These are phyloP conservation scores for Diaporthe sp. DNA, from an alignment of 2,329 filamentous ascomycete genomes.

Conservation along the genomic window DNA sequence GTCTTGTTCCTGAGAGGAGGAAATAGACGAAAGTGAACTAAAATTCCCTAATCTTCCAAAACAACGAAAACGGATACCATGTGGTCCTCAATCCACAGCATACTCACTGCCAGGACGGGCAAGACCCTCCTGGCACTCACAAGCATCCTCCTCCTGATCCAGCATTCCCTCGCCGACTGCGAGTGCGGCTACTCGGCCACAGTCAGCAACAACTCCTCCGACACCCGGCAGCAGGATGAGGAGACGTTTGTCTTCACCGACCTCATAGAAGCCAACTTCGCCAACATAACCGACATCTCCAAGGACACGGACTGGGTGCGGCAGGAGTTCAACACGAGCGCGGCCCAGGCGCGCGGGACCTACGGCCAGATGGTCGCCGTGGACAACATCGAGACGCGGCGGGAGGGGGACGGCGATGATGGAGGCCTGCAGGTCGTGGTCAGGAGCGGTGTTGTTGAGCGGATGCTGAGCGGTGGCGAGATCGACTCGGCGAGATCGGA, in stretches of 20 bases:
- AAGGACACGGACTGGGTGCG: conserved; percentile 70
- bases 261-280: conserved; percentile 77
- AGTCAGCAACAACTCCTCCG: conserved; percentile 48
- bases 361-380: conserved; percentile 73
- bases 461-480: conserved; percentile 71
- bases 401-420: conserved; percentile 53
- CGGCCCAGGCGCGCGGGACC: conserved; percentile 66
- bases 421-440: conserved; percentile 69
- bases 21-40: background rate
- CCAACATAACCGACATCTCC: conserved; percentile 60
- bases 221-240: conserved; percentile 42
- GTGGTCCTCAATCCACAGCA: background rate
- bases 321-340: conserved; percentile 74
- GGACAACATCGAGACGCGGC: conserved; percentile 65
- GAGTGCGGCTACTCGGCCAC: conserved; percentile 77
- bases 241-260: conserved; percentile 70
- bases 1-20: background rate
- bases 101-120: background rate
- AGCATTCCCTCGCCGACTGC: conserved; percentile 60
- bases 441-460: conserved; percentile 53
- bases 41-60: background rate
- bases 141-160: conserved; percentile 36
- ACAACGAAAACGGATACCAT: background rate
- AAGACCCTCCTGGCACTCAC: background rate
- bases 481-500: conserved; percentile 70